Percentiles rank a stretch among this genome's conserved stretches.
Conservation (phyloP, 768 basidiomycete species). For the Harrya chromipes region DNA sequence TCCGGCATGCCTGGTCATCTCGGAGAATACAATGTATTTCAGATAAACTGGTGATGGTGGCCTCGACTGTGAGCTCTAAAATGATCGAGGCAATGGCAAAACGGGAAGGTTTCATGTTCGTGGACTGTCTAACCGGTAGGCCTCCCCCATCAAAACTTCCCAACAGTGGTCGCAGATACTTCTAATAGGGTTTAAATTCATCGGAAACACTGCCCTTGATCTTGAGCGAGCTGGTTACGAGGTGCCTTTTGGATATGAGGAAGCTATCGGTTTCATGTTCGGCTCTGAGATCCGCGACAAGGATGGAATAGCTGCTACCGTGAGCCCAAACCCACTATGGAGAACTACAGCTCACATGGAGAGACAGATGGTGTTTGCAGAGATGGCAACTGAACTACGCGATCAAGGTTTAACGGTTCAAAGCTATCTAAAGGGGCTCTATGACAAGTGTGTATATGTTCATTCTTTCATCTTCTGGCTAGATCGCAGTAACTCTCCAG, state of each 20-base stretch:
- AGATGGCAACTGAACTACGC: conserved; percentile 55
- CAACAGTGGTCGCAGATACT: not conserved
- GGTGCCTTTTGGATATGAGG: conserved; percentile 84
- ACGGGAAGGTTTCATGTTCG: conserved; percentile 77
- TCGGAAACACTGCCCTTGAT: conserved; percentile 76
- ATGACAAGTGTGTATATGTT: conserved; percentile 45
- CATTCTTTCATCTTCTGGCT: not conserved
- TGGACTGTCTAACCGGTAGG: conserved; percentile 79
- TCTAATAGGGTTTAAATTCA: conserved; percentile 79
- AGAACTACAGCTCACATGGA: not conserved
- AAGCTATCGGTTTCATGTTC: conserved; percentile 92
- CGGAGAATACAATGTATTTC: conserved; percentile 35
- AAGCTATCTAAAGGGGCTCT: conserved; percentile 59
- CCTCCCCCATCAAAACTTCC: not conserved
- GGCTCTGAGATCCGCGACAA: conserved; percentile 79
- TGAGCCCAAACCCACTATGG: conserved; percentile 26
- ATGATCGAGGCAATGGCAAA: conserved; percentile 80
- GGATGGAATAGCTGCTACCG: conserved; percentile 82
- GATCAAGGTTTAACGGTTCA: conserved; percentile 51
- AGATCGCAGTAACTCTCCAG: conserved; percentile 32
- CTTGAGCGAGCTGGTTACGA: conserved; percentile 65
- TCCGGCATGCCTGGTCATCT: conserved; percentile 35
- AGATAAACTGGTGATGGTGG: conserved; percentile 78
- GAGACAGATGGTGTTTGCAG: conserved; percentile 60
- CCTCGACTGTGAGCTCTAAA: conserved; percentile 88